phyloP scores from a whole-genome alignment of 2,329 filamentous ascomycete genomes.

The Claviceps capensis region DNA sequence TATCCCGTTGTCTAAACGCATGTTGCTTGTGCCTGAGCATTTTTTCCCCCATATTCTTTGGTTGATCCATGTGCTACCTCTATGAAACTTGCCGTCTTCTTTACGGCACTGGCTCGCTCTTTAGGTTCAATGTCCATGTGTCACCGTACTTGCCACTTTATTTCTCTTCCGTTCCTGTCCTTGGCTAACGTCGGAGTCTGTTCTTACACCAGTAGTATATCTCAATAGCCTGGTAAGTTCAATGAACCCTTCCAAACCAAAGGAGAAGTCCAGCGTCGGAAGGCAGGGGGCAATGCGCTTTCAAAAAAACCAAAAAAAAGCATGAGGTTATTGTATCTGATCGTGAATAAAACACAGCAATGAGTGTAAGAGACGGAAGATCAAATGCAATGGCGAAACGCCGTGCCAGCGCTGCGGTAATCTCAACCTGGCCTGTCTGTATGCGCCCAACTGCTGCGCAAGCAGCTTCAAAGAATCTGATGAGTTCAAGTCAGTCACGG shows the following conservation, averaged over 20 bases:
- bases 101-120: not conserved
- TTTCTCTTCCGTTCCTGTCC: not conserved
- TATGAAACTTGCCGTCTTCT: not conserved
- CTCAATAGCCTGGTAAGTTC: constrained; percentile 44
- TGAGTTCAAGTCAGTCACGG: constrained; percentile 72
- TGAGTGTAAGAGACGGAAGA: constrained; percentile 62
- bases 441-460: constrained; percentile 52
- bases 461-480: constrained; percentile 86
- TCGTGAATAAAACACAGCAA: constrained; percentile 33
- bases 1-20: not conserved
- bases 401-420: constrained; percentile 56
- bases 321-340: not conserved
- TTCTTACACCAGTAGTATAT: constrained; percentile 34
- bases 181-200: not conserved
- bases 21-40: not conserved
- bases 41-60: not conserved
- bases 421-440: constrained; percentile 51
- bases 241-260: not conserved
- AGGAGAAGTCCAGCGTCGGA: not conserved
- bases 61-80: not conserved
- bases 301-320: not conserved
- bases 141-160: not conserved
- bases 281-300: no score
- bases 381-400: constrained; percentile 60
- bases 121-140: not conserved